These are phyloP conservation scores for Torulaspora globosa DNA, from an alignment of 1,139 yeast genomes.

Conservation along the genomic window DNA sequence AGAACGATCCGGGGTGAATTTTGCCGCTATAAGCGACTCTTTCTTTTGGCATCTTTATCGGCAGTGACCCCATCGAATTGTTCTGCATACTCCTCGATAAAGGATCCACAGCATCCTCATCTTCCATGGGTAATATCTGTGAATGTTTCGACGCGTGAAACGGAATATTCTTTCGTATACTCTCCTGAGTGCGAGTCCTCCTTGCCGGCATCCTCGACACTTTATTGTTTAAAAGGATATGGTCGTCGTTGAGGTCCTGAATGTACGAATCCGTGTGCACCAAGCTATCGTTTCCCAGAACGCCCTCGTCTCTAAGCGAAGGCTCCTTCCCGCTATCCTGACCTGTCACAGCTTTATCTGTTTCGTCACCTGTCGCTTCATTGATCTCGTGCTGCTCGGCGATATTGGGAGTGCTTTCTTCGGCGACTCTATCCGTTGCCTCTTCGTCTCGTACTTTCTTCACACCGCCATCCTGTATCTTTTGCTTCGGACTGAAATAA, in stretches of 20 bases:
- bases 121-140: slow-evolving; percentile 31
- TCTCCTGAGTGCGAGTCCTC: slow-evolving; percentile 20
- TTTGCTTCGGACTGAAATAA: slow-evolving; percentile 5
- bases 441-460: no score
- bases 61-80: slow-evolving; percentile 21
- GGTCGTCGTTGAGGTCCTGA: slow-evolving; percentile 26
- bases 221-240: slow-evolving; percentile 22
- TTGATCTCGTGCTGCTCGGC: no score
- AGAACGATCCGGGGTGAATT: slow-evolving; percentile 14
- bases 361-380: no score
- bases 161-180: slow-evolving; percentile 25
- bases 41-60: slow-evolving; percentile 6
- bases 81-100: slow-evolving; percentile 7
- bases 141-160: slow-evolving; percentile 35
- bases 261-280: slow-evolving; percentile 30
- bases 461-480: neutral
- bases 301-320: slow-evolving; percentile 3
- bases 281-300: slow-evolving; percentile 17
- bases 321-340: no score
- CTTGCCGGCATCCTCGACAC: slow-evolving; percentile 22
- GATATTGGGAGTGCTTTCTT: no score
- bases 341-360: no score
- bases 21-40: slow-evolving; percentile 3
- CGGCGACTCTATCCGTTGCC: no score
- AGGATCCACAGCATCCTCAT: slow-evolving; percentile 11